Evolutionary conservation across 331 rosid genomes (phyloP).

Genomic region (Telfairia occidentalis): DNA sequence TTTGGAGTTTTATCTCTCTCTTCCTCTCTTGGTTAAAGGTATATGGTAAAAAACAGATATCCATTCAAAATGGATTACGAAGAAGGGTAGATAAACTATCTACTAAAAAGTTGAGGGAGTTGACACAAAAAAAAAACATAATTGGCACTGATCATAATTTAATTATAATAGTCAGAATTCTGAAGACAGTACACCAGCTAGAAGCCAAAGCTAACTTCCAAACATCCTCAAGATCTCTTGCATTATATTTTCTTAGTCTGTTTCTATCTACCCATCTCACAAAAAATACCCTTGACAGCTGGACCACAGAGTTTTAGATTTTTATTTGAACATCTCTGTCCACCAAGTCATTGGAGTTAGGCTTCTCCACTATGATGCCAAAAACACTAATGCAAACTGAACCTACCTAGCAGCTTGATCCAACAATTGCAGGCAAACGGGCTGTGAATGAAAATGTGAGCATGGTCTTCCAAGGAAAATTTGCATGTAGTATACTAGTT

Average conservation of each 20-base stretch:
- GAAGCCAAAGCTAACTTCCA: background rate
- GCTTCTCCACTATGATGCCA: background rate
- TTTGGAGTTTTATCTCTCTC: too few relatives aligned
- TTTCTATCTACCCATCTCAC: background rate
- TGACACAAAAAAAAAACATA: background rate
- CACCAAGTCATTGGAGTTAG: background rate
- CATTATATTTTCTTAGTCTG: background rate
- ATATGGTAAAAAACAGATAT: too few relatives aligned
- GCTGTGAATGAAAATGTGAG: background rate
- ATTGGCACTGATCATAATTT: background rate
- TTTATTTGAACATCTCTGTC: background rate
- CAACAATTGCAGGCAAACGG: background rate
- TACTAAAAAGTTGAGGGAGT: too few relatives aligned
- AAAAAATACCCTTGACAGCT: background rate
- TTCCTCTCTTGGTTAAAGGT: too few relatives aligned
- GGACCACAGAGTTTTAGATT: background rate
- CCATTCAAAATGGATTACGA: too few relatives aligned
- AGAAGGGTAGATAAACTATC: too few relatives aligned
- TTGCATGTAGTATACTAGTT: background rate
- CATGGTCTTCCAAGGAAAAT: background rate
- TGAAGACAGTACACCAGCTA: background rate
- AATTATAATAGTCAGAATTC: background rate
- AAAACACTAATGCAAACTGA: constrained; percentile 4
- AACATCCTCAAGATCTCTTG: background rate
- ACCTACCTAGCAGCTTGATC: constrained; percentile 1